Evolutionary conservation across 225 moss, liverwort and hornwort species (phyloP).

Genomic region (Marchantia paleacea): DNA sequence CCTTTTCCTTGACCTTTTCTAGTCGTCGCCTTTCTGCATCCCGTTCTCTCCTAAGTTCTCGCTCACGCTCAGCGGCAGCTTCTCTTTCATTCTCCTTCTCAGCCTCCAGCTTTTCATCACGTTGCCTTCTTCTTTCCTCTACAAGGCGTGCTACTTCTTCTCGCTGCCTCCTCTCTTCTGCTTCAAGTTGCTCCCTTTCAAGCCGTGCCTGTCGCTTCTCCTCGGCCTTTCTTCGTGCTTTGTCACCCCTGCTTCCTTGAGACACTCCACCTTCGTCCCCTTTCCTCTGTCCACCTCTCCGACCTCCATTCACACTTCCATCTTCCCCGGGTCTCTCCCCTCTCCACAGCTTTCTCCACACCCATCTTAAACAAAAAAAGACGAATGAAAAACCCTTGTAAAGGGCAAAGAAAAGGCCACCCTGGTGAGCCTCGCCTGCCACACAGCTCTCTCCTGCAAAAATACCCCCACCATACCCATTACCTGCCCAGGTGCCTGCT

Average conservation of each 20-base stretch:
- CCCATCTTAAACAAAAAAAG: slow-evolving; percentile 59
- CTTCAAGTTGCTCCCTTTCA: slow-evolving; percentile 74
- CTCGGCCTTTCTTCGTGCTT: slow-evolving; percentile 73
- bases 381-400: slow-evolving; percentile 54
- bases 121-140: slow-evolving; percentile 64
- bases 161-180: slow-evolving; percentile 72
- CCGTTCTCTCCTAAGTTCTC: slow-evolving; percentile 60
- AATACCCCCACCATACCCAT: slow-evolving; percentile 43
- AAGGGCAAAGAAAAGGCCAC: slow-evolving; percentile 44
- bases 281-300: slow-evolving; percentile 51
- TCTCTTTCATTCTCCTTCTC: slow-evolving; percentile 67
- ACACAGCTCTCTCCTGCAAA: slow-evolving; percentile 54
- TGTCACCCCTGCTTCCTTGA: slow-evolving; percentile 73
- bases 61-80: slow-evolving; percentile 63
- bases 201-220: slow-evolving; percentile 75
- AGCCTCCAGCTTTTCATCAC: slow-evolving; percentile 77
- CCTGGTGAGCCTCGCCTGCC: slow-evolving; percentile 42
- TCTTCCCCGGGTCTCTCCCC: slow-evolving; percentile 52
- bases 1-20: slow-evolving; percentile 63
- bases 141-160: slow-evolving; percentile 82
- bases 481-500: slow-evolving; percentile 20
- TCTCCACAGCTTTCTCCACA: slow-evolving; percentile 56
- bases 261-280: slow-evolving; percentile 56
- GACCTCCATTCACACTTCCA: slow-evolving; percentile 36
- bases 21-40: slow-evolving; percentile 67